A percentile compares a stretch with the other conserved stretches of the same genome.
Evolutionary conservation across 164 flowering plant genomes (phyloP).

Genomic region (Kingdonia uniflora): DNA sequence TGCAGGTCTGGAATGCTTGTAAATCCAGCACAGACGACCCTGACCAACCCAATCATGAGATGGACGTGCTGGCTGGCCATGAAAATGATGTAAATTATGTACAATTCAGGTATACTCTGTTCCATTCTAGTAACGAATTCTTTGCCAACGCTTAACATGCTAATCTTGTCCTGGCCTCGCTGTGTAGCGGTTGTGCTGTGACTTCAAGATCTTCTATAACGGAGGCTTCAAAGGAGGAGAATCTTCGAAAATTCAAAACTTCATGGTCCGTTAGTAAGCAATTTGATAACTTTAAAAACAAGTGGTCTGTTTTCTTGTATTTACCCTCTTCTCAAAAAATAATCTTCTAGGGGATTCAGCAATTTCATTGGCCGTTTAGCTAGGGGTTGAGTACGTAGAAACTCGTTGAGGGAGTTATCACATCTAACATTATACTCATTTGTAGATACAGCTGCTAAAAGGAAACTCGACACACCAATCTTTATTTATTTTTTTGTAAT

Average conservation of each 20-base stretch:
- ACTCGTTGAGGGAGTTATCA: too few relatives aligned
- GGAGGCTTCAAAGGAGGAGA: conserved; percentile 59
- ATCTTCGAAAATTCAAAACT: conserved; percentile 61
- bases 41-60: conserved; percentile 71
- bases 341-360: too few relatives aligned
- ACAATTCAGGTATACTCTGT: conserved; percentile 72
- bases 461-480: too few relatives aligned
- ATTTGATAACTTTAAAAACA: background rate
- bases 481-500: too few relatives aligned
- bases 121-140: background rate
- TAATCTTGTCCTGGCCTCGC: conserved; percentile 6
- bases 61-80: conserved; percentile 83
- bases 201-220: conserved; percentile 42
- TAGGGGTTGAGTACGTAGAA: too few relatives aligned
- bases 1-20: conserved; percentile 88
- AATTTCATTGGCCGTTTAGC: too few relatives aligned
- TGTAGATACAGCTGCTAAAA: too few relatives aligned
- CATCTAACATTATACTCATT: too few relatives aligned
- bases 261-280: conserved; percentile 47
- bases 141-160: background rate
- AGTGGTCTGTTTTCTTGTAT: too few relatives aligned
- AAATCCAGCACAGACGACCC: conserved; percentile 49
- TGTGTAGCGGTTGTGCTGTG: conserved; percentile 80
- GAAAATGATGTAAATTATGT: conserved; percentile 95
- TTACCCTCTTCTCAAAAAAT: too few relatives aligned